A percentile compares a stretch with the other conserved stretches of the same genome.
Evolutionary conservation across 2,329 filamentous ascomycete genomes (phyloP).

Genomic region (Triangularia setosa): DNA sequence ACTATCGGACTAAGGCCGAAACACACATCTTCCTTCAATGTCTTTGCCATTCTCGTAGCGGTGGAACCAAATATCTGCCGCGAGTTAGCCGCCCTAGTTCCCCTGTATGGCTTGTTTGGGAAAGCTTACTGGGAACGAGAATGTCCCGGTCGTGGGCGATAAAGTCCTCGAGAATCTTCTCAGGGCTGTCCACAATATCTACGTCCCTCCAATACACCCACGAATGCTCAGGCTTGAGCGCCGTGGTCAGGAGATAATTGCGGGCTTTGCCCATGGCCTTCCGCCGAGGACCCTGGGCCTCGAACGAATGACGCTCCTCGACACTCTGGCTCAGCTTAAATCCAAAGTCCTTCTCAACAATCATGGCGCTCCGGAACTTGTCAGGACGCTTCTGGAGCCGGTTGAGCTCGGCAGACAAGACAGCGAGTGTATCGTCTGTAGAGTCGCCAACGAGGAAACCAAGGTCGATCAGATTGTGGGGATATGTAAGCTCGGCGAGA

Average conservation of each 20-base stretch:
- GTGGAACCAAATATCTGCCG: conserved; percentile 91
- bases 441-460: conserved; percentile 93
- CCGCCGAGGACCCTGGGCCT: conserved; percentile 81
- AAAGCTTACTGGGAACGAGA: conserved; percentile 79
- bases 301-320: conserved; percentile 77
- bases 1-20: neutral
- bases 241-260: conserved; percentile 82
- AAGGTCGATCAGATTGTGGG: conserved; percentile 90
- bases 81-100: conserved; percentile 27
- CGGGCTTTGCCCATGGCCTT: conserved; percentile 87
- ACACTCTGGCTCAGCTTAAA: conserved; percentile 72
- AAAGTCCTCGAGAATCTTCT: conserved; percentile 88
- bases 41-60: conserved; percentile 75
- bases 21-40: conserved; percentile 90
- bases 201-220: conserved; percentile 99
- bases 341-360: conserved; percentile 90
- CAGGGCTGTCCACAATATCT: conserved; percentile 88
- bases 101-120: neutral
- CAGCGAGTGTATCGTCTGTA: conserved; percentile 84
- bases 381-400: conserved; percentile 80
- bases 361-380: conserved; percentile 76
- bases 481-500: conserved; percentile 83
- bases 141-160: conserved; percentile 91
- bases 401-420: conserved; percentile 78
- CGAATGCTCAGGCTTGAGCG: conserved; percentile 87